These are phyloP conservation scores for Stephania yunnanensis DNA, from an alignment of 164 flowering plant species.

Conservation along the genomic window DNA sequence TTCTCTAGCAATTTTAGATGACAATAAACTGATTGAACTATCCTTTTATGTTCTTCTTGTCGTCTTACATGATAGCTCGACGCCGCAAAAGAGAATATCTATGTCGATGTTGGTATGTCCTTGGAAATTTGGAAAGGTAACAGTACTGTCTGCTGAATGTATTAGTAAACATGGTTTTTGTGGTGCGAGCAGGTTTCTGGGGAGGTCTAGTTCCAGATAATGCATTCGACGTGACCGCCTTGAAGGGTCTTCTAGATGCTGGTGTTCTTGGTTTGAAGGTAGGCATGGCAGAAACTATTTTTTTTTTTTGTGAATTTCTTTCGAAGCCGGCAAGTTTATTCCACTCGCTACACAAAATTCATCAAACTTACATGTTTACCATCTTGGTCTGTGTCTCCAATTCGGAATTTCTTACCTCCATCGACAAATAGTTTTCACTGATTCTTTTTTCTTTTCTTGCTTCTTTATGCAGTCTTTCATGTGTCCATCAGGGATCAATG, in stretches of 20 bases:
- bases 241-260: constrained; percentile 68
- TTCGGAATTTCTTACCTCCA: neutral
- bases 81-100: constrained; percentile 63
- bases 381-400: no score
- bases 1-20: neutral
- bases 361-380: neutral
- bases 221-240: constrained; percentile 66
- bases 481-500: constrained; percentile 99
- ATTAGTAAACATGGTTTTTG: neutral
- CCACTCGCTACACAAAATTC: constrained; percentile 4
- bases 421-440: neutral
- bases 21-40: neutral
- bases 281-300: constrained; percentile 1
- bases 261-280: constrained; percentile 99
- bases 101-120: constrained; percentile 85
- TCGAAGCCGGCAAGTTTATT: neutral
- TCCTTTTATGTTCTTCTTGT: constrained; percentile 1
- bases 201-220: constrained; percentile 98
- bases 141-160: neutral
- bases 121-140: constrained; percentile 11
- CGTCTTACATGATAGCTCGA: constrained; percentile 37
- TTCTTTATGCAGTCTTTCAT: constrained; percentile 74
- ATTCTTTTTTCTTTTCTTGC: constrained; percentile 14
- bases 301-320: neutral
- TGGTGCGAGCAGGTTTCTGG: constrained; percentile 74